phyloP scores from a whole-genome alignment of 495 filamentous ascomycete genomes.

The Staphylotrichum tortipilum region DNA sequence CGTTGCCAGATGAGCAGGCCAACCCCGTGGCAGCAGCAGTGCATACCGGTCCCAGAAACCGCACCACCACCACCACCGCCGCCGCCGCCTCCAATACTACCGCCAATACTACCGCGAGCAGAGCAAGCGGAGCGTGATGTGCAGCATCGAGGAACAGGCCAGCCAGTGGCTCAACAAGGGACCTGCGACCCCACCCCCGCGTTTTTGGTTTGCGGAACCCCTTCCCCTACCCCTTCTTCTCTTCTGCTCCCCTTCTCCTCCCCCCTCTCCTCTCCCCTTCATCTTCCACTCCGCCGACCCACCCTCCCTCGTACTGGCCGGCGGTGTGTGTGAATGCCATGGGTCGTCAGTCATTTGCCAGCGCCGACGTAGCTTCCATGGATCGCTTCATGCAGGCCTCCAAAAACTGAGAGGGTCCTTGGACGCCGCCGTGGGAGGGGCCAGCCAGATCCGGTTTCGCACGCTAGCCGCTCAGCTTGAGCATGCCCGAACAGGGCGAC shows the following conservation, averaged over 20 bases:
- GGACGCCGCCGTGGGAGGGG: neutral
- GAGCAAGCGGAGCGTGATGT: too few relatives aligned
- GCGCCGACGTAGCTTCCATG: neutral
- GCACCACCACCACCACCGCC: too few relatives aligned
- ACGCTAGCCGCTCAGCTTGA: neutral
- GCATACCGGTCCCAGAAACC: too few relatives aligned
- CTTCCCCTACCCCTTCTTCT: constrained; percentile 17
- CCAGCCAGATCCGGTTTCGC: constrained; percentile 4
- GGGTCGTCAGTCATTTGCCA: neutral
- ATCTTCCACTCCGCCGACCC: too few relatives aligned
- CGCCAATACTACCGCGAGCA: too few relatives aligned
- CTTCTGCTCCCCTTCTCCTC: neutral
- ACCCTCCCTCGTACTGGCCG: neutral
- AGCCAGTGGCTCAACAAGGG: too few relatives aligned
- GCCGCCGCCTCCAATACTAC: too few relatives aligned
- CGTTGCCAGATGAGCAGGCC: too few relatives aligned
- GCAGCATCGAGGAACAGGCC: too few relatives aligned
- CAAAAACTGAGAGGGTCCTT: neutral
- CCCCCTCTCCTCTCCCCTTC: too few relatives aligned
- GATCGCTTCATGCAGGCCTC: constrained; percentile 1
- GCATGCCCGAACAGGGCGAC: neutral
- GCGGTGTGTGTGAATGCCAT: neutral
- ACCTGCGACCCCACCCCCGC: neutral
- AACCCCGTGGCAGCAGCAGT: too few relatives aligned
- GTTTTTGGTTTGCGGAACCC: constrained; percentile 2